Evolutionary conservation across 169 alveolate genomes (phyloP).

Genomic region (Perkinsus marinus): DNA sequence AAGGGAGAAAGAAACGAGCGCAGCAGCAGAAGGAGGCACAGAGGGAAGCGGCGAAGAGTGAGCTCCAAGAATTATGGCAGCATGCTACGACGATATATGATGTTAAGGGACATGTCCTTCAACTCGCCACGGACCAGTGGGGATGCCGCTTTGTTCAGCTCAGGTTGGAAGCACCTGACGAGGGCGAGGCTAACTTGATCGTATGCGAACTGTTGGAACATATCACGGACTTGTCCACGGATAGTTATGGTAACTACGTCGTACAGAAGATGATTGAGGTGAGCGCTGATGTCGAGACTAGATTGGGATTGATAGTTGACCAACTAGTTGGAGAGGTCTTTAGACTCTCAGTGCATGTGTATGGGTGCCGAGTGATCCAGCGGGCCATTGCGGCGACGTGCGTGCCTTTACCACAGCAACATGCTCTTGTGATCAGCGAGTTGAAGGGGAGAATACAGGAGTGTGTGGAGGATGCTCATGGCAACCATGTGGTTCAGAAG

Average conservation of each 20-base stretch:
- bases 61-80: not conserved
- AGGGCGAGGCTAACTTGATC: not conserved
- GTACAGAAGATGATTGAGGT: constrained; percentile 16
- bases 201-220: not conserved
- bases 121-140: not conserved
- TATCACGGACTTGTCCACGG: not conserved
- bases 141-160: not conserved
- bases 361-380: constrained; percentile 63
- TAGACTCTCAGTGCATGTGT: constrained; percentile 40
- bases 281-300: constrained; percentile 23
- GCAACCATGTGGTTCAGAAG: constrained; percentile 60
- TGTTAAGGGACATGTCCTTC: not conserved
- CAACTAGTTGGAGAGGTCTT: constrained; percentile 34
- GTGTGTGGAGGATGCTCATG: constrained; percentile 54
- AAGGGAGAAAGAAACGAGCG: not conserved
- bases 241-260: constrained; percentile 1
- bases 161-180: not conserved
- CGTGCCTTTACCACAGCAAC: constrained; percentile 8
- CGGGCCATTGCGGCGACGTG: constrained; percentile 42
- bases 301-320: constrained; percentile 10
- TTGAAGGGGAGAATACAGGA: constrained; percentile 26
- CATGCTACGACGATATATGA: not conserved
- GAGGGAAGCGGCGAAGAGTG: not conserved
- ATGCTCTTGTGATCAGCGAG: constrained; percentile 32
- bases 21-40: not conserved